These are phyloP conservation scores for Tulasnella sp. DNA, from an alignment of 768 basidiomycete species.

Conservation along the genomic window DNA sequence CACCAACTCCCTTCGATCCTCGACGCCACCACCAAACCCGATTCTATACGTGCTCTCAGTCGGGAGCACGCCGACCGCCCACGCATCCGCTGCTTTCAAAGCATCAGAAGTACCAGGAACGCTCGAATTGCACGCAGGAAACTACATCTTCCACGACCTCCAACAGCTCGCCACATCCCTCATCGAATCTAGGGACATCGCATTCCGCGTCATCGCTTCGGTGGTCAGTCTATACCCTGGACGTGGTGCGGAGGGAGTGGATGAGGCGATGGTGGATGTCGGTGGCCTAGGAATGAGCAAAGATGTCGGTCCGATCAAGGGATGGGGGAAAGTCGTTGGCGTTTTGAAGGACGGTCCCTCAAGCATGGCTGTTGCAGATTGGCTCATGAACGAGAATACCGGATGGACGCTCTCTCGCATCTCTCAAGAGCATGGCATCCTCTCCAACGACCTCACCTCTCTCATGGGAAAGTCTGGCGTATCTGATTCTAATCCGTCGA, in stretches of 20 bases:
- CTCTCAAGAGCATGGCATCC: slow-evolving; percentile 57
- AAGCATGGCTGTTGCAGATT: not conserved
- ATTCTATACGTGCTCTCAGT: slow-evolving; percentile 59
- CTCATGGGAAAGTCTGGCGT: not conserved
- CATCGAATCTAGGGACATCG: slow-evolving; percentile 41
- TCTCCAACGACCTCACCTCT: slow-evolving; percentile 24
- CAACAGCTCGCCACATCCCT: slow-evolving; percentile 72
- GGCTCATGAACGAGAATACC: not conserved
- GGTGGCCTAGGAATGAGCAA: slow-evolving; percentile 83
- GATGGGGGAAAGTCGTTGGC: slow-evolving; percentile 55
- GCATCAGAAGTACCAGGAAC: slow-evolving; percentile 39
- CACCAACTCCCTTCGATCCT: slow-evolving; percentile 38
- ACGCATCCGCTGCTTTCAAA: slow-evolving; percentile 34
- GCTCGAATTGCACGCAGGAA: slow-evolving; percentile 72
- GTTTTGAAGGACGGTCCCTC: not conserved
- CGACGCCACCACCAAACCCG: slow-evolving; percentile 26
- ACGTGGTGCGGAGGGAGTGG: slow-evolving; percentile 38
- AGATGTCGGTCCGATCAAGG: slow-evolving; percentile 62
- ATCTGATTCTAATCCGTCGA: slow-evolving; percentile 16
- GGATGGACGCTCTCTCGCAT: slow-evolving; percentile 28
- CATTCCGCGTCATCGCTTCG: slow-evolving; percentile 57
- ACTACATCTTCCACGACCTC: slow-evolving; percentile 74
- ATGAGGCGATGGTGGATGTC: slow-evolving; percentile 73
- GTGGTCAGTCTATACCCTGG: slow-evolving; percentile 74
- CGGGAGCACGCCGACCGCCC: slow-evolving; percentile 81